phyloP scores from a whole-genome alignment of 176 grass and related monocot species.

The Avena eriantha region DNA sequence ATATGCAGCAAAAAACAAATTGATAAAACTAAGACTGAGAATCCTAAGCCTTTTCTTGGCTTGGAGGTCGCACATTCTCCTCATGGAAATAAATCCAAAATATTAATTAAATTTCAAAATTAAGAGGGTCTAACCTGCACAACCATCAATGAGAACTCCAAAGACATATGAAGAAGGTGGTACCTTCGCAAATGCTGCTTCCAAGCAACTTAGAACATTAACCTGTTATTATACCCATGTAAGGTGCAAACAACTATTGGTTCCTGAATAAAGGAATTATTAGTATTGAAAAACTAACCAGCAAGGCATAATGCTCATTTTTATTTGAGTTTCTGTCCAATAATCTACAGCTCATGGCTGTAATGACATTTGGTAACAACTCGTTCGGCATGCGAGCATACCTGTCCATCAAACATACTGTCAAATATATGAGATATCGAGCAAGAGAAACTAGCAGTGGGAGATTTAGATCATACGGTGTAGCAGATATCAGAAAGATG shows the following conservation, averaged over 20 bases:
- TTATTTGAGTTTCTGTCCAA: constrained; percentile 51
- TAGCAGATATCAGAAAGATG: constrained; percentile 84
- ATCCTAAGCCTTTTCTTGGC: too few relatives aligned
- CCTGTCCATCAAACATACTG: constrained; percentile 52
- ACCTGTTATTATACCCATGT: constrained; percentile 59
- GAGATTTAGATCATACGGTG: constrained; percentile 71
- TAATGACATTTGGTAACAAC: constrained; percentile 74
- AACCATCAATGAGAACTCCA: constrained; percentile 64
- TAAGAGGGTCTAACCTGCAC: constrained; percentile 54
- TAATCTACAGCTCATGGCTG: constrained; percentile 60
- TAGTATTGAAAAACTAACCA: constrained; percentile 67
- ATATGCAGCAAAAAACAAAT: constrained; percentile 19
- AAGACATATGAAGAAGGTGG: constrained; percentile 76
- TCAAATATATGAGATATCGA: constrained; percentile 37
- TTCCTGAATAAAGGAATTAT: constrained; percentile 26
- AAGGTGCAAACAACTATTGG: constrained; percentile 18
- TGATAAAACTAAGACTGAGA: constrained; percentile 29
- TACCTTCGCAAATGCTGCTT: constrained; percentile 76
- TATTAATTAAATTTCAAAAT: constrained; percentile 40
- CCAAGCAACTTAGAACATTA: constrained; percentile 88
- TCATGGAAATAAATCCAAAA: not conserved
- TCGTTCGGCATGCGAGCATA: constrained; percentile 86
- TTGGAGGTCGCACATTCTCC: too few relatives aligned
- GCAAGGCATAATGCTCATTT: constrained; percentile 69
- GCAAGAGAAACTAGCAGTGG: constrained; percentile 14